Conservation (phyloP, 441 rosid genomes). For the Breynia disticha region DNA sequence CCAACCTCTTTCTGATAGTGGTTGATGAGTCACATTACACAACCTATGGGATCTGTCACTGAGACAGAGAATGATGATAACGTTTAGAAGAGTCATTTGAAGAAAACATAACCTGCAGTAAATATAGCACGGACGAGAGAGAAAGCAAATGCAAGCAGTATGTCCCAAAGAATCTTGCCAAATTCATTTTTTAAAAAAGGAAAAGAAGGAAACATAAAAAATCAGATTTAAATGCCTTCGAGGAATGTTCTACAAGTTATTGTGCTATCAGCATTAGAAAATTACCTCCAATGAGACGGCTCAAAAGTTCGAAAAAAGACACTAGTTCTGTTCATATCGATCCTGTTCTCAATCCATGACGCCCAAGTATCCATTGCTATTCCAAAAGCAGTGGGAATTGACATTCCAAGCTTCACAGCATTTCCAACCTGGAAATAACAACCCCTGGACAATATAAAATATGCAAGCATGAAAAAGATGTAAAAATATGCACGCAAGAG, state of each 20-base stretch:
- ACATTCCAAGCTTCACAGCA: slow-evolving; percentile 63
- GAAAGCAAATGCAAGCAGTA: no score
- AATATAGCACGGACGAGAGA: no score
- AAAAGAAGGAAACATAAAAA: no score
- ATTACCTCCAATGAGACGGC: slow-evolving; percentile 77
- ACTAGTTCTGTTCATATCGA: slow-evolving; percentile 42
- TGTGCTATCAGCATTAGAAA: slow-evolving; percentile 4
- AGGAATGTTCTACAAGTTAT: neutral
- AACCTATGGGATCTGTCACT: slow-evolving; percentile 36
- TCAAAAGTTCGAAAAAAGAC: slow-evolving; percentile 65
- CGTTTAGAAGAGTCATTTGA: slow-evolving; percentile 3
- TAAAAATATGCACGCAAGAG: neutral
- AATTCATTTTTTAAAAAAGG: no score
- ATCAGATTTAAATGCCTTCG: no score
- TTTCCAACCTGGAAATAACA: slow-evolving; percentile 71
- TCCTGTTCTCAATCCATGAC: slow-evolving; percentile 43
- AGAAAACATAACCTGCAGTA: neutral
- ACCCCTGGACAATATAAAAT: slow-evolving; percentile 46
- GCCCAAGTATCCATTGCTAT: slow-evolving; percentile 66
- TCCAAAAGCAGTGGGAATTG: slow-evolving; percentile 61
- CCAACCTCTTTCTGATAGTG: slow-evolving; percentile 34
- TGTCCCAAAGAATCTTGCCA: no score
- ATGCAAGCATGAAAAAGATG: slow-evolving; percentile 10
- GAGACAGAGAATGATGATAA: slow-evolving; percentile 7
- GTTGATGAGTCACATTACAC: slow-evolving; percentile 53